A percentile compares a stretch with the other conserved stretches of the same genome.
Conservation (phyloP, 805 yeast genomes). For the Candida easanensis region DNA sequence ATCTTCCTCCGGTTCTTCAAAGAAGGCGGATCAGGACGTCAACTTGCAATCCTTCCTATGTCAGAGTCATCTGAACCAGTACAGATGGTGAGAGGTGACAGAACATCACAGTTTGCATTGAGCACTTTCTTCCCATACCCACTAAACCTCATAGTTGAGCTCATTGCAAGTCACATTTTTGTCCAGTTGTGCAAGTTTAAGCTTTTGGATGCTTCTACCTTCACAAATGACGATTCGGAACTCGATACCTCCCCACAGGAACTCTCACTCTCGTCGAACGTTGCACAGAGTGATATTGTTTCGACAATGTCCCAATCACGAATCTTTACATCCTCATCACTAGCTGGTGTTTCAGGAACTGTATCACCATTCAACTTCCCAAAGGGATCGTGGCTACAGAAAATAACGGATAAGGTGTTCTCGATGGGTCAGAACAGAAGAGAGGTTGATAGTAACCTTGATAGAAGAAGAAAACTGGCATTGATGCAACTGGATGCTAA, state of each 20-base stretch:
- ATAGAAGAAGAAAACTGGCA: constrained; percentile 40
- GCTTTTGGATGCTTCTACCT: constrained; percentile 24
- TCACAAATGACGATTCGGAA: constrained; percentile 26
- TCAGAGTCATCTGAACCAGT: constrained; percentile 29
- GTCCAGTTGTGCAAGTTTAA: constrained; percentile 22
- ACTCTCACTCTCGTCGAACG: constrained; percentile 19
- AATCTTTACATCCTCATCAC: constrained; percentile 38
- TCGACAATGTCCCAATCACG: constrained; percentile 34
- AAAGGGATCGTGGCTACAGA: constrained; percentile 16
- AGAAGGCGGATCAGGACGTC: constrained; percentile 41
- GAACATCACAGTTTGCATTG: constrained; percentile 29
- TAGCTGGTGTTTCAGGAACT: constrained; percentile 38
- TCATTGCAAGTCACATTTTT: constrained; percentile 25
- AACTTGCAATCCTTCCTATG: constrained; percentile 39
- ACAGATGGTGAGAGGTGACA: constrained; percentile 27
- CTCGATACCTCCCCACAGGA: constrained; percentile 13
- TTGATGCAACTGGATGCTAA: constrained; percentile 35
- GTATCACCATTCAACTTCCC: constrained; percentile 31
- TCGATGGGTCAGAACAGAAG: not conserved
- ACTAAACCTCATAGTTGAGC: constrained; percentile 29
- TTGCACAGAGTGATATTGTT: constrained; percentile 25
- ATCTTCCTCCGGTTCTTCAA: constrained; percentile 37
- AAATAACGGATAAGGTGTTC: constrained; percentile 7
- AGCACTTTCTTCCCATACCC: constrained; percentile 43
- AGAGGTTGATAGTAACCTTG: constrained; percentile 25